Conservation (phyloP, 2,329 filamentous ascomycete genomes). For the Esteya vermicola region DNA sequence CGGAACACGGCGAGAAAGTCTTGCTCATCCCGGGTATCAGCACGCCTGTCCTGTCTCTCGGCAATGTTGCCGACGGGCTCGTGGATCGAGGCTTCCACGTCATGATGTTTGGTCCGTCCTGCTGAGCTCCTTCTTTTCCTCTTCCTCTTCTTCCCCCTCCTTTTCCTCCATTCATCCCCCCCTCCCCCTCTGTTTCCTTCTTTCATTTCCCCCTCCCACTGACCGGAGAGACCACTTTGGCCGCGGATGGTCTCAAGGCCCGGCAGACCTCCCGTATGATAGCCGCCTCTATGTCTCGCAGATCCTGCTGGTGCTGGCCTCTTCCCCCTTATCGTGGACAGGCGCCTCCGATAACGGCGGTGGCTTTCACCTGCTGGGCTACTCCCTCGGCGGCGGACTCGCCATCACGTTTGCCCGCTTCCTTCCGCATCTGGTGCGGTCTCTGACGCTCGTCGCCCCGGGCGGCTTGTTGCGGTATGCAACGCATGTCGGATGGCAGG, state of each 20-base stretch:
- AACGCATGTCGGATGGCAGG: slow-evolving; percentile 45
- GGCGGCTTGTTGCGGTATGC: slow-evolving; percentile 53
- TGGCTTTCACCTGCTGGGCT: slow-evolving; percentile 62
- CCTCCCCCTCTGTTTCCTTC: no score
- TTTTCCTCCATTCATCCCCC: no score
- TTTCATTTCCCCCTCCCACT: neutral
- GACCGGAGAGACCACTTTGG: slow-evolving; percentile 49
- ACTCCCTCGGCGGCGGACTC: slow-evolving; percentile 68
- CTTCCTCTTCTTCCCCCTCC: no score
- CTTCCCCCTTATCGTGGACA: slow-evolving; percentile 44
- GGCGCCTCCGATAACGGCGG: slow-evolving; percentile 22
- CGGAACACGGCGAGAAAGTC: slow-evolving; percentile 54
- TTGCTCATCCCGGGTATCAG: slow-evolving; percentile 70
- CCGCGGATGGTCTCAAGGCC: slow-evolving; percentile 62
- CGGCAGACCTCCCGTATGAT: slow-evolving; percentile 45
- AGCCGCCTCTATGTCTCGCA: slow-evolving; percentile 49
- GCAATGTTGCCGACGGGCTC: slow-evolving; percentile 50
- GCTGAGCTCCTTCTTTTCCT: neutral
- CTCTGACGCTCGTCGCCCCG: slow-evolving; percentile 52
- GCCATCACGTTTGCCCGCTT: slow-evolving; percentile 54
- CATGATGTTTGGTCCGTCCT: slow-evolving; percentile 52
- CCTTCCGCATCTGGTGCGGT: slow-evolving; percentile 50
- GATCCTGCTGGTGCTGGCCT: slow-evolving; percentile 50
- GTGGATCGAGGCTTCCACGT: slow-evolving; percentile 57
- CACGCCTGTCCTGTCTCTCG: slow-evolving; percentile 59